Base-by-base conservation (phyloP, 179 eudicot genomes). In the Beta corolliflora region DNA sequence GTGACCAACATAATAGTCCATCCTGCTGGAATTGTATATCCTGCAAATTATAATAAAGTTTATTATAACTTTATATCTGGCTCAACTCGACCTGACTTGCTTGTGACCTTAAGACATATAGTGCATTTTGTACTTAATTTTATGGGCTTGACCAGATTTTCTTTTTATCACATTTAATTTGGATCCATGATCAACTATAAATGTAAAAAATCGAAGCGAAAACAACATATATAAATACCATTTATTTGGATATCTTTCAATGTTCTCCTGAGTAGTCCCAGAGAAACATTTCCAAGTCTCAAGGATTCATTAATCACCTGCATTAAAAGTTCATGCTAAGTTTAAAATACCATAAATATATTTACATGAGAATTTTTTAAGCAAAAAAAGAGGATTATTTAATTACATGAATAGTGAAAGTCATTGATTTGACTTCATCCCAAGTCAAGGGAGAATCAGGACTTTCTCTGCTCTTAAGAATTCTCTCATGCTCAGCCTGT, bases 341-440 rank as follows among this genome's bases (percentile, higher is more conserved):
- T 31, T 50, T 55, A 1, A 61, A 23, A n/a, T 46, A 21, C 55
- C 60, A 10, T 5, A n/a, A 9, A 8, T 10, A 74, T 4, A 31
- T 56, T 59, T 50, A 8, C 12, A 4, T 31, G 14, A 29, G 25
- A 18, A 36, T 18, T 7, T 46, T 18, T 29, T 31, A n/a, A 21
- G 50, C 45, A 58, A 50, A 29, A 29, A 48, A 36, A 36, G 3
- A 50, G 46, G 31, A 69, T 70, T 36, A 56, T 58, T 71, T 77
- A 15, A 41, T 77, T 79, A 92, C 97, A 80, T 90, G 88, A 48
- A 89, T 88, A 13, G 96, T 92, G 81, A 88, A 93, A 68, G 84
- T 91, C 97, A 93, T 92, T 7, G 93, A 85, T 84, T 92, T 93
- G 55, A 91, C 91, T 86, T 93, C 95, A 13, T 77, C 80, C 97